Percentiles rank a stretch among this genome's conserved stretches.
phyloP scores from a whole-genome alignment of 441 rosid genomes.

The Kokia cookei region DNA sequence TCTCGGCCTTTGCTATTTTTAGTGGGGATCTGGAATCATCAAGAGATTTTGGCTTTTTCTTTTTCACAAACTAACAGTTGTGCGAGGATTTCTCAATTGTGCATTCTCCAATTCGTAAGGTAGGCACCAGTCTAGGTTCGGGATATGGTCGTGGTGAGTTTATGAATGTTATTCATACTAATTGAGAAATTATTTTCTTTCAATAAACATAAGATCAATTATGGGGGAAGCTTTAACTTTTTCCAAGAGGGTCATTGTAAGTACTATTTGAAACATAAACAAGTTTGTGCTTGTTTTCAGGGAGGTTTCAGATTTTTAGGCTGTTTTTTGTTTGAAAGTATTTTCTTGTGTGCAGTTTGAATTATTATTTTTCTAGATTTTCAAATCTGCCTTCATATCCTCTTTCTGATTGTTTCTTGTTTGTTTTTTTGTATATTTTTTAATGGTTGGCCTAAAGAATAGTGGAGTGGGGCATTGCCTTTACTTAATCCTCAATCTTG shows the following conservation, averaged over 20 bases:
- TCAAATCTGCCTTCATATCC: too few species aligned
- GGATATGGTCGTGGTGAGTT: constrained; percentile 9
- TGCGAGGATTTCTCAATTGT: constrained; percentile 13
- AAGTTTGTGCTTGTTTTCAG: neutral
- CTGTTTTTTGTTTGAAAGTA: neutral
- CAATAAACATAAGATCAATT: neutral
- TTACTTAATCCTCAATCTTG: too few species aligned
- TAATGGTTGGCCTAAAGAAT: too few species aligned
- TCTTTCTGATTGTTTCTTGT: too few species aligned
- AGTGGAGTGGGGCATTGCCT: too few species aligned
- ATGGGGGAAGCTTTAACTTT: neutral
- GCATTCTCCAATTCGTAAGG: constrained; percentile 27
- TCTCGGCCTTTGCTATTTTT: constrained; percentile 7
- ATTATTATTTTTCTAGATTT: neutral
- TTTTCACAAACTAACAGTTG: neutral
- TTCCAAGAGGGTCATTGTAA: neutral
- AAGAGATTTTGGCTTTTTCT: neutral
- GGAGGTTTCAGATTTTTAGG: too few species aligned
- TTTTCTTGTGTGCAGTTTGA: neutral
- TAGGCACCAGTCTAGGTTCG: constrained; percentile 15
- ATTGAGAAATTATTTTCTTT: neutral
- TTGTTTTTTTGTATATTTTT: too few species aligned
- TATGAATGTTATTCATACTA: neutral
- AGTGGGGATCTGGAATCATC: neutral
- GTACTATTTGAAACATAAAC: neutral